Percentiles rank a stretch among this genome's conserved stretches.
phyloP scores from a whole-genome alignment of 192 early-diverging fungal species.

The Backusella mclennaniae region DNA sequence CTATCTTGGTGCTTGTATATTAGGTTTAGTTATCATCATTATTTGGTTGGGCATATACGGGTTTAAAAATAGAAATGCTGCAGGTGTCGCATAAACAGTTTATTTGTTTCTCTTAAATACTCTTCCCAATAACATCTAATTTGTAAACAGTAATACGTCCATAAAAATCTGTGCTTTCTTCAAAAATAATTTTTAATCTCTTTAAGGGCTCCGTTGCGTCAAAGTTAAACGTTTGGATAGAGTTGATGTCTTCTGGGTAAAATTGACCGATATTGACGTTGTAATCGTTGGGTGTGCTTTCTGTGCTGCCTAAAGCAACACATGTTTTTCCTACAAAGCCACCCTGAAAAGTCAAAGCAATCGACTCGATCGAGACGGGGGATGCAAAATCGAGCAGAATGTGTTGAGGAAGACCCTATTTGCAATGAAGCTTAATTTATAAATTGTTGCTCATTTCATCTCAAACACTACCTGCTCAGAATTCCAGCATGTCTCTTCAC shows the following conservation, averaged over 20 bases:
- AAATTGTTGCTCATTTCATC: not conserved
- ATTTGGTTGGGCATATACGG: slow-evolving; percentile 40
- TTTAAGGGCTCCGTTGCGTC: slow-evolving; percentile 18
- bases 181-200: slow-evolving; percentile 67
- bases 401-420: slow-evolving; percentile 72
- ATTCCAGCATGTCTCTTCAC: slow-evolving; percentile 92
- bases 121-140: slow-evolving; percentile 60
- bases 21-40: slow-evolving; percentile 36
- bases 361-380: slow-evolving; percentile 34
- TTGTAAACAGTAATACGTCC: slow-evolving; percentile 80
- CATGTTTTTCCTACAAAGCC: slow-evolving; percentile 82
- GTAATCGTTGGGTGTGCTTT: slow-evolving; percentile 35
- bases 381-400: slow-evolving; percentile 67
- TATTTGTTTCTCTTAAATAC: not conserved
- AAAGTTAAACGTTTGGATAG: slow-evolving; percentile 46
- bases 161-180: slow-evolving; percentile 81
- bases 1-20: slow-evolving; percentile 34
- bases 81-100: slow-evolving; percentile 18
- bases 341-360: slow-evolving; percentile 80
- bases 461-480: slow-evolving; percentile 66
- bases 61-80: slow-evolving; percentile 31
- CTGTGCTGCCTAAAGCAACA: slow-evolving; percentile 45
- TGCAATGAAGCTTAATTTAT: not conserved
- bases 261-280: slow-evolving; percentile 45
- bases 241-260: slow-evolving; percentile 77